Evolutionary conservation across 495 filamentous ascomycete species (phyloP).

Genomic region (Xylaria bambusicola): DNA sequence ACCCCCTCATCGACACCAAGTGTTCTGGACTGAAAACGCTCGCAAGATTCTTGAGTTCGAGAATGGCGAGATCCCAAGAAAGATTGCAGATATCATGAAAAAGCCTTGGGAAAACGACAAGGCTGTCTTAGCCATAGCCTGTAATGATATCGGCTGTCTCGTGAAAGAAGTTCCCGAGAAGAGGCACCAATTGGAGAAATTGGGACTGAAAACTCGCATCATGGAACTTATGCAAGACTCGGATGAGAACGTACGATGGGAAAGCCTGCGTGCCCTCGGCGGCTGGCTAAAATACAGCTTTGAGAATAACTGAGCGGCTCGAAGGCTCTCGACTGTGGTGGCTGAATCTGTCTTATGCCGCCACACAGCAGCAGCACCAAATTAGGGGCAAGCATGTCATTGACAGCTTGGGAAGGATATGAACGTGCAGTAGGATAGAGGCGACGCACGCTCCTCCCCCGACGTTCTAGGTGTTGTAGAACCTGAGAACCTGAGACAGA

Average conservation of each 20-base stretch:
- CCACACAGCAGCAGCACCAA: not conserved
- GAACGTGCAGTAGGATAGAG: not conserved
- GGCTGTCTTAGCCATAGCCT: conserved; percentile 92
- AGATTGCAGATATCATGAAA: conserved; percentile 82
- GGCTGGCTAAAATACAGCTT: conserved; percentile 94
- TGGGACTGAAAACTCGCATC: conserved; percentile 86
- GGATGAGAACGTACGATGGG: conserved; percentile 91
- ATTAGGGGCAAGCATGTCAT: not conserved
- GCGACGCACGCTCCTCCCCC: not conserved
- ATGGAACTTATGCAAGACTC: conserved; percentile 95
- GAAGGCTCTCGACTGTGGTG: not conserved
- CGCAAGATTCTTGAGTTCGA: conserved; percentile 84
- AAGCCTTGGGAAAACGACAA: conserved; percentile 92
- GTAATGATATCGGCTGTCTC: conserved; percentile 87
- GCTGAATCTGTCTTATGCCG: not conserved
- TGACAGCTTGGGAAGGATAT: not conserved
- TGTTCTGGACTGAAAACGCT: conserved; percentile 97
- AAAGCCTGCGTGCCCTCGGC: conserved; percentile 88
- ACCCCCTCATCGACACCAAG: conserved; percentile 84
- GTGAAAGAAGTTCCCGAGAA: conserved; percentile 91
- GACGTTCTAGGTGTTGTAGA: not conserved
- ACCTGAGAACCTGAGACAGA: not conserved
- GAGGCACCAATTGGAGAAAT: conserved; percentile 76
- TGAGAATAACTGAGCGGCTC: conserved; percentile 51
- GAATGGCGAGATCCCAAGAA: conserved; percentile 75